Evolutionary conservation across 257 asterid genomes (phyloP).

Genomic region (Solanum corneliomulleri): DNA sequence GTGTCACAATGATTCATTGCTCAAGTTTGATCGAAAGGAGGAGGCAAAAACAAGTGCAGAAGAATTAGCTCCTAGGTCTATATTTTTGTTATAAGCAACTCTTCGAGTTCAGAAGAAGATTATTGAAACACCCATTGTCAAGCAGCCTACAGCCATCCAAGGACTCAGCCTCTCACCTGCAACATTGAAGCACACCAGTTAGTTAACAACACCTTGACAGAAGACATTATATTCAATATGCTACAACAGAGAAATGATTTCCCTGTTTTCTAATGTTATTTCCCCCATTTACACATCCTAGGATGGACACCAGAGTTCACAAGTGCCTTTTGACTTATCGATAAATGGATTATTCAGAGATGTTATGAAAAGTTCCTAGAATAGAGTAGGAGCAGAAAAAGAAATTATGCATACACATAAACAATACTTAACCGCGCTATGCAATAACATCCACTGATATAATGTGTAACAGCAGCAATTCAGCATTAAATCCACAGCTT

Average conservation of each 20-base stretch:
- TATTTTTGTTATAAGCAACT: neutral
- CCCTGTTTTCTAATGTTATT: neutral
- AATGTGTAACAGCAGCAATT: neutral
- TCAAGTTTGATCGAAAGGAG: too few species aligned
- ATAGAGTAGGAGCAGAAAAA: too few species aligned
- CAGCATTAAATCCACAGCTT: neutral
- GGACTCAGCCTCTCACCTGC: conserved; percentile 91
- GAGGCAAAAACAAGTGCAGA: neutral
- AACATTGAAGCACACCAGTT: neutral
- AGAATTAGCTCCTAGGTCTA: neutral
- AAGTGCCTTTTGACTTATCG: too few species aligned
- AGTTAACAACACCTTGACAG: neutral
- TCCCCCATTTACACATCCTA: neutral
- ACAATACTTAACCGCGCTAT: neutral
- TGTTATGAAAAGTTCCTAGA: too few species aligned
- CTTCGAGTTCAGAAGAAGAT: conserved; percentile 43
- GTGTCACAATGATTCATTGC: neutral
- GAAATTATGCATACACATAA: neutral
- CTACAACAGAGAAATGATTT: neutral
- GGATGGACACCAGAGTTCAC: neutral
- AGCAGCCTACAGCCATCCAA: conserved; percentile 81
- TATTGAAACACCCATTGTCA: conserved; percentile 71
- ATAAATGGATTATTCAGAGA: too few species aligned
- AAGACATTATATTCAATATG: neutral
- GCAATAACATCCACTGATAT: neutral